Evolutionary conservation across 805 yeast species (phyloP).

Genomic region (Sugiyamaella lignohabitans): DNA sequence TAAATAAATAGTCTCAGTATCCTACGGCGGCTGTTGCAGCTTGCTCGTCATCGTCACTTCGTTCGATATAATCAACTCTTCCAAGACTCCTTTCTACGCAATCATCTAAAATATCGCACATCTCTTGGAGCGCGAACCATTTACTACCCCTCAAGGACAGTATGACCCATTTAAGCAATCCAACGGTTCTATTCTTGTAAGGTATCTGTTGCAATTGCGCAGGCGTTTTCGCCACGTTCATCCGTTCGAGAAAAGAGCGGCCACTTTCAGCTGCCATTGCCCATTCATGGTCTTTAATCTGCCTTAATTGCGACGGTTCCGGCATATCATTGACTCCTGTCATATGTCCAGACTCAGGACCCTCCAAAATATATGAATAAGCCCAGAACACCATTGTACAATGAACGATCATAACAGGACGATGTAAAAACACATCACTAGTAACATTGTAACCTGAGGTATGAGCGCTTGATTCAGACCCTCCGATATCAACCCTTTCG

Average conservation of each 20-base stretch:
- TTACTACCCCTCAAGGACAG: constrained; percentile 17
- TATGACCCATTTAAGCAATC: constrained; percentile 35
- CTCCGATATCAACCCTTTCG: background rate
- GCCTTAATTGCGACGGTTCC: too few relatives aligned
- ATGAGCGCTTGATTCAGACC: background rate
- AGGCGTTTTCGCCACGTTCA: constrained; percentile 1
- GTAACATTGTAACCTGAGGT: constrained; percentile 8
- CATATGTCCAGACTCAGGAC: constrained; percentile 25
- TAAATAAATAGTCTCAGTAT: too few relatives aligned
- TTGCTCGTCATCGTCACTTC: background rate
- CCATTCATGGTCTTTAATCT: constrained; percentile 26
- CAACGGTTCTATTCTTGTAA: constrained; percentile 44
- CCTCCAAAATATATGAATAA: constrained; percentile 26
- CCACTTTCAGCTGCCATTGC: constrained; percentile 41
- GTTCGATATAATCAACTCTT: constrained; percentile 22
- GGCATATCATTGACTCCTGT: constrained; percentile 16
- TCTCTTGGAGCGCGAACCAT: constrained; percentile 55
- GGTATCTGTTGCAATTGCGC: constrained; percentile 28
- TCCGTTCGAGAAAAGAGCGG: constrained; percentile 42
- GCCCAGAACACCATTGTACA: constrained; percentile 27
- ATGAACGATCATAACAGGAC: constrained; percentile 22
- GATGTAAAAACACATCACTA: constrained; percentile 23
- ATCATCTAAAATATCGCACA: constrained; percentile 45
- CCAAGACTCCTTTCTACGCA: constrained; percentile 53
- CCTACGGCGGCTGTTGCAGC: background rate